Conservation (phyloP, 139 green algal genomes). For the Micractinium conductrix region DNA sequence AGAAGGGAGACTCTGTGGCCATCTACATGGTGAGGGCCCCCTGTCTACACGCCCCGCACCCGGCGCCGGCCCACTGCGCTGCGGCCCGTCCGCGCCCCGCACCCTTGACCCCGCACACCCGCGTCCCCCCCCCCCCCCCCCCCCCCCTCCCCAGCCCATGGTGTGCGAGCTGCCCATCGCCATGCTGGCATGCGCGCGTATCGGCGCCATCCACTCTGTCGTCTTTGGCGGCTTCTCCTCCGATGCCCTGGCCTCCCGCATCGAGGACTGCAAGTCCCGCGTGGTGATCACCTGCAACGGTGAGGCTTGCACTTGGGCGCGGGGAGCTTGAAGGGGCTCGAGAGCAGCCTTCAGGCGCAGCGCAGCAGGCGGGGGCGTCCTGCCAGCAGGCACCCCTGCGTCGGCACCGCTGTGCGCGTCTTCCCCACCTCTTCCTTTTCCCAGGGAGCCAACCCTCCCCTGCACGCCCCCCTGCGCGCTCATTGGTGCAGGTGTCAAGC, state of each 20-base stretch:
- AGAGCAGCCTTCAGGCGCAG: not conserved
- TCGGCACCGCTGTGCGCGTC: no score
- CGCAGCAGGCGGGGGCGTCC: not conserved
- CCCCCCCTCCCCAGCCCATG: slow-evolving; percentile 29
- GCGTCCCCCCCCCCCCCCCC: no score
- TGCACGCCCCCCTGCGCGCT: not conserved
- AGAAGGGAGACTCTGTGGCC: slow-evolving; percentile 86
- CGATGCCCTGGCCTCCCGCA: slow-evolving; percentile 79
- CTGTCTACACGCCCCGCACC: no score
- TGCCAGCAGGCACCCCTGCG: no score
- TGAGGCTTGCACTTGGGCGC: not conserved
- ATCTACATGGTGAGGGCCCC: slow-evolving; percentile 90
- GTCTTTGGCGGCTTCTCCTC: slow-evolving; percentile 97
- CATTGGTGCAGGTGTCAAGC: slow-evolving; percentile 57
- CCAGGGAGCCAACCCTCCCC: not conserved
- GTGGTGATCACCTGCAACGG: slow-evolving; percentile 60
- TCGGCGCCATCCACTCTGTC: slow-evolving; percentile 94
- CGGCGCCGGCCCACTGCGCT: no score
- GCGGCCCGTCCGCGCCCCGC: no score
- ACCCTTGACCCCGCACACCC: no score
- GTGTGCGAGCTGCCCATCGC: slow-evolving; percentile 38
- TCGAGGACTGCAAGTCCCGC: slow-evolving; percentile 67
- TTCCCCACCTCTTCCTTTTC: not conserved
- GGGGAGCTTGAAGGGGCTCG: no score
- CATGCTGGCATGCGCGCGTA: slow-evolving; percentile 89